These are phyloP conservation scores for Nemophila menziesii DNA, from an alignment of 257 asterid genomes.

Conservation along the genomic window DNA sequence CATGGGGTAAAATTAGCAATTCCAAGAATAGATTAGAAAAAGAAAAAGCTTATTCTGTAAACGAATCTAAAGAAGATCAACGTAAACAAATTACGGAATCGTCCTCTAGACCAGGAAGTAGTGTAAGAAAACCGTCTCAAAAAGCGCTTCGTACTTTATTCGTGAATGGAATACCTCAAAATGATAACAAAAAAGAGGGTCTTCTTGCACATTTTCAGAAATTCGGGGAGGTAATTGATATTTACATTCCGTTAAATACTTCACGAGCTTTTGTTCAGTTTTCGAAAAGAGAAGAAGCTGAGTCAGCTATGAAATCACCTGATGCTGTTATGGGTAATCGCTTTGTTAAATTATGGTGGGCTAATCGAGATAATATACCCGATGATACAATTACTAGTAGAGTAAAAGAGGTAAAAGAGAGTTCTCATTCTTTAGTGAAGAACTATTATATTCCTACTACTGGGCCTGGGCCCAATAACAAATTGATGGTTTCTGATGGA, in stretches of 20 bases:
- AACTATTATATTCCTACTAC: constrained; percentile 32
- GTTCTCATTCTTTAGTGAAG: constrained; percentile 23
- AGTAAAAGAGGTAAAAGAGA: constrained; percentile 43
- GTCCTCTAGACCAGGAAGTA: constrained; percentile 37
- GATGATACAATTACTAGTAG: constrained; percentile 36
- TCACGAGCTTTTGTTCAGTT: constrained; percentile 92
- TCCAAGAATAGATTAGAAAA: constrained; percentile 40
- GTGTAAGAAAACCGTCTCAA: constrained; percentile 45
- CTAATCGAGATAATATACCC: constrained; percentile 76
- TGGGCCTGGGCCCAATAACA: constrained; percentile 31
- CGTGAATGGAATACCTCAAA: constrained; percentile 67
- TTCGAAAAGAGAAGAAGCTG: constrained; percentile 86
- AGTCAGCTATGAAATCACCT: constrained; percentile 77
- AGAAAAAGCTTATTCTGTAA: constrained; percentile 32
- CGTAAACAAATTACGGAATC: constrained; percentile 31
- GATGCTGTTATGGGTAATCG: constrained; percentile 99
- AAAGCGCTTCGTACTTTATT: constrained; percentile 75
- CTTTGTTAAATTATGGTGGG: constrained; percentile 94
- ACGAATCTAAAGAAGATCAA: constrained; percentile 25
- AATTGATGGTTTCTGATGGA: constrained; percentile 27
- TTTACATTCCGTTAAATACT: constrained; percentile 54
- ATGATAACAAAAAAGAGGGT: constrained; percentile 79
- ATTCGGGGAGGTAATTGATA: constrained; percentile 79
- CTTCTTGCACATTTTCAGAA: constrained; percentile 85
- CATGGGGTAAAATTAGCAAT: constrained; percentile 59